These are phyloP conservation scores for Penicillium bovifimosum DNA, from an alignment of 495 filamentous ascomycete genomes.

Conservation along the genomic window DNA sequence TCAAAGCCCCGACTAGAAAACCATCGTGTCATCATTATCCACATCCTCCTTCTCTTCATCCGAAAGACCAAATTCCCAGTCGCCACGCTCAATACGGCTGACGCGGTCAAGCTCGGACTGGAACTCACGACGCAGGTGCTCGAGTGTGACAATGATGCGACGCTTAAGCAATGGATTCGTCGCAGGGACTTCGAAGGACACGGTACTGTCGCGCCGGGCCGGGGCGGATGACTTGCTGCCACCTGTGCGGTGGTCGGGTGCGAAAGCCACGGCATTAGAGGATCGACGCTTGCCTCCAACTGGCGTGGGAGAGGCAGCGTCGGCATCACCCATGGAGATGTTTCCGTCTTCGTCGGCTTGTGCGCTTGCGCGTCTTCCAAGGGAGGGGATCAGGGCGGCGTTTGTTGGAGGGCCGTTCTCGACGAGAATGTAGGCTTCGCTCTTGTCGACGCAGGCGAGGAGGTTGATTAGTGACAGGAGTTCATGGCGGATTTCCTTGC, in stretches of 20 bases:
- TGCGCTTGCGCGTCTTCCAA: constrained; percentile 18
- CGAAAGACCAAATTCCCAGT: constrained; percentile 54
- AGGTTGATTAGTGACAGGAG: constrained; percentile 86
- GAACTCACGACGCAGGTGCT: constrained; percentile 78
- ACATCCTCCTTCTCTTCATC: constrained; percentile 24
- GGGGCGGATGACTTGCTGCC: constrained; percentile 20
- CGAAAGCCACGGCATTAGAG: constrained; percentile 13
- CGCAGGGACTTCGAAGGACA: constrained; percentile 3
- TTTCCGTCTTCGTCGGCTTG: constrained; percentile 40
- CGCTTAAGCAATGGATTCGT: constrained; percentile 18
- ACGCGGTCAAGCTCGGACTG: constrained; percentile 79
- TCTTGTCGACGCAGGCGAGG: constrained; percentile 71
- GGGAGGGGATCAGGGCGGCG: constrained; percentile 3
- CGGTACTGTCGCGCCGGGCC: constrained; percentile 2
- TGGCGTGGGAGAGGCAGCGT: constrained; percentile 12
- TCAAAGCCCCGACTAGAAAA: constrained; percentile 26
- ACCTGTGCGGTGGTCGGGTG: constrained; percentile 13
- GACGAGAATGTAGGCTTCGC: constrained; percentile 68
- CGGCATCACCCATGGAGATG: constrained; percentile 39
- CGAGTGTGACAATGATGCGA: constrained; percentile 65
- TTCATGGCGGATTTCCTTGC: constrained; percentile 51
- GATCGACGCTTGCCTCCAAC: constrained; percentile 8
- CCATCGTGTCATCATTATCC: constrained; percentile 42
- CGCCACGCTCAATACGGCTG: constrained; percentile 53
- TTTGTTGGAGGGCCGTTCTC: constrained; percentile 32